Evolutionary conservation across 495 filamentous ascomycete genomes (phyloP).

Genomic region (Letharia columbiana): DNA sequence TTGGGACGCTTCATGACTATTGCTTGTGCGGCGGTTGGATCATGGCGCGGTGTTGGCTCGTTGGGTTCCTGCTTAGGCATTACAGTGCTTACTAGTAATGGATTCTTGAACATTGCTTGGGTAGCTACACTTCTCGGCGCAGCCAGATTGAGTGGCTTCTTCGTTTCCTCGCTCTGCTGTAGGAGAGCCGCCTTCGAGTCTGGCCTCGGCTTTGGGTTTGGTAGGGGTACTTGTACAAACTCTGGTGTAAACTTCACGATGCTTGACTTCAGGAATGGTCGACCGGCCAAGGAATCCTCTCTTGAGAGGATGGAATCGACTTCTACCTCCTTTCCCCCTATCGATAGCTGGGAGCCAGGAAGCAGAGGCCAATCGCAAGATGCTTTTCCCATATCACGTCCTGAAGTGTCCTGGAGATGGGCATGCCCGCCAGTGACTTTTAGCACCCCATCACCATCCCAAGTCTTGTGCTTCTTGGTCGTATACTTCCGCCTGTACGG

Average conservation of each 20-base stretch:
- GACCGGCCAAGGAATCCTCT: slow-evolving; percentile 54
- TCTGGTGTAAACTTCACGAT: slow-evolving; percentile 22
- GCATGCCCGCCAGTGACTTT: slow-evolving; percentile 49
- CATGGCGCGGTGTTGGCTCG: slow-evolving; percentile 54
- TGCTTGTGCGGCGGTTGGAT: slow-evolving; percentile 51
- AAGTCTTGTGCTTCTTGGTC: slow-evolving; percentile 75
- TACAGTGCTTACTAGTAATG: slow-evolving; percentile 47
- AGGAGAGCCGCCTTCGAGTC: slow-evolving; percentile 15
- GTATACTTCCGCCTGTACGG: slow-evolving; percentile 59
- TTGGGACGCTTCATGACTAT: slow-evolving; percentile 62
- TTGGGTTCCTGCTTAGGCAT: slow-evolving; percentile 37
- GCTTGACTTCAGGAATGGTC: slow-evolving; percentile 37
- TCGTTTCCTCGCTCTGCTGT: slow-evolving; percentile 19
- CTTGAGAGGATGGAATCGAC: slow-evolving; percentile 57
- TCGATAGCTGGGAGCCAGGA: slow-evolving; percentile 52
- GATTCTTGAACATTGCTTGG: slow-evolving; percentile 42
- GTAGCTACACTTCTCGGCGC: slow-evolving; percentile 26
- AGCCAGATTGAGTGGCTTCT: slow-evolving; percentile 22
- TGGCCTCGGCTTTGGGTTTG: background rate
- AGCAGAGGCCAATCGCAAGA: slow-evolving; percentile 48
- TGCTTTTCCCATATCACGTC: slow-evolving; percentile 57
- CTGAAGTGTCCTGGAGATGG: slow-evolving; percentile 54
- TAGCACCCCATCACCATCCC: slow-evolving; percentile 76
- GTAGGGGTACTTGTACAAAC: slow-evolving; percentile 3
- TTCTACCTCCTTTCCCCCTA: slow-evolving; percentile 69